Evolutionary conservation across 148 eudicot species (phyloP), one percentile per base, ranked within the genome.

Genomic region (Heliamphora exappendiculata): DNA sequence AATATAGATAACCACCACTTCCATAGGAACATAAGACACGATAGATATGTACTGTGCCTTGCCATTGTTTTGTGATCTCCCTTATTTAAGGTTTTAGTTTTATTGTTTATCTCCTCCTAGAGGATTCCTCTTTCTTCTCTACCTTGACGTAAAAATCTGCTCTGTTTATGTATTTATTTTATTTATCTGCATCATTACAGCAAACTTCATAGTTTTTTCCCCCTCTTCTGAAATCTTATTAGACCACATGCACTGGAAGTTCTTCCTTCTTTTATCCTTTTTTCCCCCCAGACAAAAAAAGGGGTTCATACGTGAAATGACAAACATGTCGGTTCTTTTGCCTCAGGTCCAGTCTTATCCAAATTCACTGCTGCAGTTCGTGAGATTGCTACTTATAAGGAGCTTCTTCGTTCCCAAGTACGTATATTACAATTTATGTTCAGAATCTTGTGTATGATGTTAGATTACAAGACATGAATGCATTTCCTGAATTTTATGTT

Each of bases 361-460:
- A 90, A 89, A 87, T 94, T 94, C 78, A 83, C 88, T 51, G 49
- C 85, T 82, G 89, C 92, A 75, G 85, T 94, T 70, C 97, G 85
- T 47, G 98, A 94, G 89, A 93, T 94, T 88, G 91, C 96, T 51
- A 87, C 97, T 63, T 89, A 92, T 81, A 94, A 94, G 86, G 98
- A 94, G 76, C 91, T 92, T 84, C 96, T 94, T 80, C 97, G 97
- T 81, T 89, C 97, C 47, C 98, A 94, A 87, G 98, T 92, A 79
- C 67, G 83, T 67, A 19, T 28, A 17, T 37, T 39, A 29, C 54
- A 14, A 22, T 55, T 57, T 19, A 28, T 28, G 22, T 45, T n/a
- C 22, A 26, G 50, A 34, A 47, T 47, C 37, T 28, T 47, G 7
- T 22, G 12, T 11, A 20, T 31, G 63, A 50, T 36, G 20, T 20